Evolutionary conservation across 1,284 basidiomycete genomes (phyloP).

Genomic region (Ustilago trichophora): DNA sequence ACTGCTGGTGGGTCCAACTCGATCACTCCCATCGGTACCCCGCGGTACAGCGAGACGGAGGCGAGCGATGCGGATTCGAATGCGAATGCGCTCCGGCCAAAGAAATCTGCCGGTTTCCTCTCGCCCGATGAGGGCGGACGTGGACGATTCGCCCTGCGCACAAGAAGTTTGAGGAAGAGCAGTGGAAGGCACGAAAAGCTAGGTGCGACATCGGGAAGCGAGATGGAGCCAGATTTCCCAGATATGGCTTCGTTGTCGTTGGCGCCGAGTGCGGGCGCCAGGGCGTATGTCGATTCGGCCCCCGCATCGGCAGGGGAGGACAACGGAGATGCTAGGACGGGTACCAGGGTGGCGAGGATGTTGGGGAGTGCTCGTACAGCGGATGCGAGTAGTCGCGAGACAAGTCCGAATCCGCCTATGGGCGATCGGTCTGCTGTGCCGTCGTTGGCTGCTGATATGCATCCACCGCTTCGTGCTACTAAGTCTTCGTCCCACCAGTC

Average conservation of each 20-base stretch:
- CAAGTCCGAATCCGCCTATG: conserved; percentile 32
- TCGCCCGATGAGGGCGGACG: conserved; percentile 36
- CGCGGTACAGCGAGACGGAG: conserved; percentile 45
- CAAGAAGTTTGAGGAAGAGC: conserved; percentile 35
- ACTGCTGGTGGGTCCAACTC: conserved; percentile 10
- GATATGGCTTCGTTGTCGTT: conserved; percentile 50
- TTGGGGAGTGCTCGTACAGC: conserved; percentile 21
- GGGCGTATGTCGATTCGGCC: conserved; percentile 30
- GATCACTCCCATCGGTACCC: conserved; percentile 36
- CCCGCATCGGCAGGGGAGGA: conserved; percentile 46
- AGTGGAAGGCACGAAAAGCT: conserved; percentile 34
- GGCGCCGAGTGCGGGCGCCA: conserved; percentile 19
- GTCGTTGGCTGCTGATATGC: conserved; percentile 15
- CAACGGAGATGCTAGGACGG: conserved; percentile 32
- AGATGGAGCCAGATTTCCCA: conserved; percentile 51
- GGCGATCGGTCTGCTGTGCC: conserved; percentile 4
- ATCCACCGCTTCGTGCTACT: conserved; percentile 18
- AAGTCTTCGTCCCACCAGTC: conserved; percentile 40
- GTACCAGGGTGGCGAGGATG: conserved; percentile 31
- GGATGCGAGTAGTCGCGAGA: conserved; percentile 41
- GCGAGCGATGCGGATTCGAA: conserved; percentile 74
- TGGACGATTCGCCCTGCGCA: conserved; percentile 38
- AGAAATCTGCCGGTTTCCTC: conserved; percentile 68
- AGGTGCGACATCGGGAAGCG: conserved; percentile 44
- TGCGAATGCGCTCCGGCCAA: conserved; percentile 49